Percentiles rank a stretch among this genome's conserved stretches.
phyloP scores from a whole-genome alignment of 495 filamentous ascomycete genomes.

The Amphirosellinia nigrospora region DNA sequence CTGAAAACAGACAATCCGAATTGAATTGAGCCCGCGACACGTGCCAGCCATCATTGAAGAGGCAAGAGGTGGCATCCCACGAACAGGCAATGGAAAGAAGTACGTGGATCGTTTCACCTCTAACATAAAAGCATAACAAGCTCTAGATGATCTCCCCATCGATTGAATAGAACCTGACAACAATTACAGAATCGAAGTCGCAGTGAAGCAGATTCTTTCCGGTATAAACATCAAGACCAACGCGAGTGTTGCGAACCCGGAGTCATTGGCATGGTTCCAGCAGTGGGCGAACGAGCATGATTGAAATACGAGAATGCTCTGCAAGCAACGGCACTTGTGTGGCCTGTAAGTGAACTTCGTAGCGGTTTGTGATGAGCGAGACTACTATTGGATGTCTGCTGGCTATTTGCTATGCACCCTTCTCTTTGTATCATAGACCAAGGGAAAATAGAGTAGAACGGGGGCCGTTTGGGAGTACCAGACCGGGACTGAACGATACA shows the following conservation, averaged over 20 bases:
- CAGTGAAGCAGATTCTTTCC: conserved; percentile 92
- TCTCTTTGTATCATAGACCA: background rate
- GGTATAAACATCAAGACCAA: conserved; percentile 84
- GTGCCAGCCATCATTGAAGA: conserved; percentile 82
- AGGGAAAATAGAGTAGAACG: background rate
- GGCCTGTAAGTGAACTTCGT: background rate
- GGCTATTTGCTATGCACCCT: background rate
- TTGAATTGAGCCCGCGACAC: conserved; percentile 82
- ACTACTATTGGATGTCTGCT: background rate
- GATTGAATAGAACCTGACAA: background rate
- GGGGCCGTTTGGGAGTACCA: background rate
- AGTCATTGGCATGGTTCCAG: conserved; percentile 84
- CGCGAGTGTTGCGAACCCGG: conserved; percentile 83
- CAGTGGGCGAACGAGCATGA: conserved; percentile 62
- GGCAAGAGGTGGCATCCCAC: conserved; percentile 76
- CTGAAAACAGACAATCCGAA: conserved; percentile 56
- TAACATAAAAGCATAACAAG: background rate
- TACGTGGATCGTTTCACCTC: conserved; percentile 38
- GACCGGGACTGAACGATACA: background rate
- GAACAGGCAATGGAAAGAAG: conserved; percentile 93
- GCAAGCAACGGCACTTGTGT: background rate
- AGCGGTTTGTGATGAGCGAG: background rate
- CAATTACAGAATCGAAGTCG: conserved; percentile 72
- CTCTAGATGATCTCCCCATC: background rate
- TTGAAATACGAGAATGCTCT: conserved; percentile 7